Base-by-base conservation (phyloP, 257 asterid genomes). In the Solanum pinnatisectum region DNA sequence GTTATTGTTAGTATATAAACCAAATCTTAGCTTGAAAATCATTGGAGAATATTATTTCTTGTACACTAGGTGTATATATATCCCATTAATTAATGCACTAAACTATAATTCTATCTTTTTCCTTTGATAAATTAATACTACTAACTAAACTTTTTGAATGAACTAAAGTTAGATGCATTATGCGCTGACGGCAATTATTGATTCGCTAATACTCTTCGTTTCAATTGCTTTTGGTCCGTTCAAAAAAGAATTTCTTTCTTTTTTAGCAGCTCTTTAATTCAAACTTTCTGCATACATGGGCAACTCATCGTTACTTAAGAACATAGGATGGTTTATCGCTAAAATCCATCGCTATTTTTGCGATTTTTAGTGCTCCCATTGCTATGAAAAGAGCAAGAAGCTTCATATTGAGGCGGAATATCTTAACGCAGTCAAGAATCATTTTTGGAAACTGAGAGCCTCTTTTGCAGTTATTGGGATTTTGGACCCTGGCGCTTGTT, bases 21-120 rank as follows among this genome's bases (percentile, higher is more conserved):
- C 91, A 78, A 86, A 89, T 87, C 90, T 90, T 90, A 60, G 88
- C 87, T 63, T 25, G 73, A 44, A 88, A 32, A 89, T 35, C 46
- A 87, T 86, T 59, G 59, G 49, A 83, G 85, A 89, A 84, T 88
- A 74, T 77, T 88, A 74, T 82, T 87, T 88, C 67, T 67, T 36
- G n/a, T 30, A 35, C 33, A 25, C 60, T 77, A 77, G 60, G 84
- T 25, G 72, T 5, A 6, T 72, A 49, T 30, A 44, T 13, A 77
- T 40, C 13, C 5, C 0, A 10, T 77, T 39, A 27, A 77, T 39
- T 39, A 27, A 77, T 37, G 22, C 22, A 76, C 52, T 49, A 37
- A 37, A 77, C 65, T 78, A 25, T 44, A 1, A 79, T 25, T 79
- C 39, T 18, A 44, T 15, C 25, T 44, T 79, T 79, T 78, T 27